Evolutionary conservation across 2,329 filamentous ascomycete genomes (phyloP).

Genomic region (Corinectria fuckeliana): DNA sequence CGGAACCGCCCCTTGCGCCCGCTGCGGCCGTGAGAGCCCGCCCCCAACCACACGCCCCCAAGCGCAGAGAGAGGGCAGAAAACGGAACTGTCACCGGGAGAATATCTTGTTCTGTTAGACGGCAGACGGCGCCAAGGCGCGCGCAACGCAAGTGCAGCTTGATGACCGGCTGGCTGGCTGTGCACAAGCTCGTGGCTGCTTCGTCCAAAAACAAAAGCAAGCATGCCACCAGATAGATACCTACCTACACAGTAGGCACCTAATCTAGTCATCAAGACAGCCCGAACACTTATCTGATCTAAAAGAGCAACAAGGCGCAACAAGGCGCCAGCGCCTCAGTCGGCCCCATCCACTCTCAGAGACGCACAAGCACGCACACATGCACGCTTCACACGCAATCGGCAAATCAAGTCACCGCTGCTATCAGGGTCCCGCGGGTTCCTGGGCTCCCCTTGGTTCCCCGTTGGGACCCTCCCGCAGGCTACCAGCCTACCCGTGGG

Average conservation of each 20-base stretch:
- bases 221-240: too few species aligned
- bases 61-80: neutral
- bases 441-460: constrained; percentile 30
- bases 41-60: constrained; percentile 30
- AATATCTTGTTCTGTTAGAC: neutral
- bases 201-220: neutral
- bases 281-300: neutral
- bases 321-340: constrained; percentile 6
- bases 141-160: neutral
- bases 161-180: neutral
- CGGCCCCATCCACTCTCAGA: neutral
- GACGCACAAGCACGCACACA: constrained; percentile 7
- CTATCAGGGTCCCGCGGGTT: constrained; percentile 31
- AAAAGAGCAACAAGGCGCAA: constrained; percentile 2
- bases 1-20: constrained; percentile 31
- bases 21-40: constrained; percentile 28
- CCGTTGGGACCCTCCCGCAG: constrained; percentile 13
- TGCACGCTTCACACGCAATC: constrained; percentile 6
- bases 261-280: too few species aligned
- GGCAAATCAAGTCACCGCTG: constrained; percentile 26
- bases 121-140: neutral
- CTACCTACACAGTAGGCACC: too few species aligned
- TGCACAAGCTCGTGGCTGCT: too few species aligned
- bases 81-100: neutral
- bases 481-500: constrained; percentile 11